Conservation (phyloP, 148 eudicot genomes). For the Chenopodium suecicum region DNA sequence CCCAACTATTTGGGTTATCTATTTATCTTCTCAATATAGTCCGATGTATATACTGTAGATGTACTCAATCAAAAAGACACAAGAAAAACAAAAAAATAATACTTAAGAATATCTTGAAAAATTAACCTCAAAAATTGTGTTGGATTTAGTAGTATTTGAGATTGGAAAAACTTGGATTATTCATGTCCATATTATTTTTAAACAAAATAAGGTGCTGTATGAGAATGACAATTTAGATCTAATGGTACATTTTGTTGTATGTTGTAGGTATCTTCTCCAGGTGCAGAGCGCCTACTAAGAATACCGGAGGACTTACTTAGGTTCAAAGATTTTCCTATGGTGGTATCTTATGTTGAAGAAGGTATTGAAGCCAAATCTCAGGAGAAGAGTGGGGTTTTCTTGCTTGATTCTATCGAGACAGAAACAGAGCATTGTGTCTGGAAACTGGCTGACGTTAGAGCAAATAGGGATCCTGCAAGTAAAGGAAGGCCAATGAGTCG, state of each 20-base stretch:
- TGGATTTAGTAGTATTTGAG: too few species aligned
- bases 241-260: constrained; percentile 9
- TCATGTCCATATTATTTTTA: too few species aligned
- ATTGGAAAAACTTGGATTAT: too few species aligned
- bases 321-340: constrained; percentile 79
- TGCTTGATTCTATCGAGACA: constrained; percentile 57
- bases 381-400: constrained; percentile 62
- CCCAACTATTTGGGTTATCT: too few species aligned
- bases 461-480: constrained; percentile 72
- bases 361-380: constrained; percentile 34
- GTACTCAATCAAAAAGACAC: too few species aligned
- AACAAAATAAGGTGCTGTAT: background rate
- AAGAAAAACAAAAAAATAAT: too few species aligned
- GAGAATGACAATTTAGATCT: background rate
- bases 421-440: constrained; percentile 65
- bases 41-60: too few species aligned
- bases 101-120: too few species aligned
- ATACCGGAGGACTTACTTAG: constrained; percentile 76
- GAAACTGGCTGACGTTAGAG: constrained; percentile 89
- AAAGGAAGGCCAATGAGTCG: constrained; percentile 84
- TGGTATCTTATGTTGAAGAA: constrained; percentile 51
- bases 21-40: too few species aligned
- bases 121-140: too few species aligned
- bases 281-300: constrained; percentile 77
- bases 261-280: constrained; percentile 88